Base-by-base conservation (phyloP, 2,329 filamentous ascomycete genomes). In the Leptographium flavum region DNA sequence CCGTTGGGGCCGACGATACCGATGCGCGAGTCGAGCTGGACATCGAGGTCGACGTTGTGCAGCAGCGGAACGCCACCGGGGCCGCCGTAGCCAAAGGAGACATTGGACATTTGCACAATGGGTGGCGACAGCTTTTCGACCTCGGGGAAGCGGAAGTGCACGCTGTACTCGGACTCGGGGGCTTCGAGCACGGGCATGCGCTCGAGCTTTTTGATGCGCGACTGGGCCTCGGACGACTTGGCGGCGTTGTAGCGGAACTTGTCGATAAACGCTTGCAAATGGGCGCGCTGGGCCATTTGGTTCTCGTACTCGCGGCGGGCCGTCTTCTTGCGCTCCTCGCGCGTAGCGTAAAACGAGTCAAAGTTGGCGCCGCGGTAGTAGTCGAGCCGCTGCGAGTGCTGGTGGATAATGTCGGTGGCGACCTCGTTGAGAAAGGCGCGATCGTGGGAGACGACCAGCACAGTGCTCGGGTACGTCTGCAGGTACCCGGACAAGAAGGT, bases 211-310 rank as follows among this genome's bases (percentile, higher is more conserved):
- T 98, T 98, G 75, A 98, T 96, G 58, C 92, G 81, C 1, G 90
- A 96, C 60, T 98, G 92, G 2, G 92, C 92, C 70, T 98, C 92
- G 9, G 90, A 94, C 1, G 92, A 95, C 64, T 98, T 98, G 58
- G 90, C 92, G 25, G 92, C 92, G 60, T 98, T 98, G 74, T 98
- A 98, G 44, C 92, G 80, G 74, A 98, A 98, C 67, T 98, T 98
- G 74, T 98, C 92, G 67, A 98, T 98, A 65, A 98, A 98, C 25
- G 86, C 81, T 69, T 98, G 92, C 51, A 98, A 67, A 70, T 98
- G 92, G 28, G 87, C 87, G 55, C 92, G 77, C 63, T 90, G 79
- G 1, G 74, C 87, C 87, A 96, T 94, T 60, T 98, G 92, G 65
- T 93, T 96, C 65, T 98, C 92, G 65, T 98, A 98, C 64, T 98